Base-by-base conservation (phyloP, 2,329 filamentous ascomycete species). In the Ophiostoma ips region DNA sequence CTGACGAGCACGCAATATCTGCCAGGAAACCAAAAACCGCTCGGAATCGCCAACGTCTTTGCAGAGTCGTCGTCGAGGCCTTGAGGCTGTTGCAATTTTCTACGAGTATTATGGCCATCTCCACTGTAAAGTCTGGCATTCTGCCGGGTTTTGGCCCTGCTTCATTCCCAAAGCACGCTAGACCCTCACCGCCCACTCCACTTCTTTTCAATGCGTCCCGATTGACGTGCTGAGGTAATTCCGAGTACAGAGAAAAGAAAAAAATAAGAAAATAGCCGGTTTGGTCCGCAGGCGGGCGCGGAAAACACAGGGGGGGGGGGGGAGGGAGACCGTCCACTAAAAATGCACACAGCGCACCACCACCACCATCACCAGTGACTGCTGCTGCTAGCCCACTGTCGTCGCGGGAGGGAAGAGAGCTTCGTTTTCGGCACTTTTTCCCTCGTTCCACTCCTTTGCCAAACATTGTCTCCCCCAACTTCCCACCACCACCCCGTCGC, bases 61-160 rank as follows among this genome's bases (percentile, higher is more conserved):
- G n/a, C n/a, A n/a, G n/a, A n/a, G n/a, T 28, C 24, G 24, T 8
- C 24, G 24, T 28, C 24, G n/a, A n/a, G n/a, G n/a, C n/a, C 24
- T 28, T 8, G 24, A 28, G 5, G 13, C 6, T 28, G 38, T 43
- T 16, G 21, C 4, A 43, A 16, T 16, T 43, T 45, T 50, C 40
- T 12, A n/a, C n/a, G n/a, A n/a, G n/a, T n/a, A n/a, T 28, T 28
- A 8, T 5, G 24, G 24, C 24, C 24, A 8, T 28, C 24, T 28
- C 24, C 24, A 28, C 24, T 28, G 36, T 34, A 50, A 47, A 50
- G 47, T 46, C 37, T 31, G 33, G 33, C n/a, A 54, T 54, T 52
- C 50, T 54, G 53, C 53, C 53, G 48, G 47, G 33, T 53, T 50
- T 48, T 19, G n/a, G n/a, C n/a, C n/a, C n/a, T n/a, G 40, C n/a